These are phyloP conservation scores for Tritrichomonas foetus DNA, from an alignment of 208 protist species.

Conservation along the genomic window DNA sequence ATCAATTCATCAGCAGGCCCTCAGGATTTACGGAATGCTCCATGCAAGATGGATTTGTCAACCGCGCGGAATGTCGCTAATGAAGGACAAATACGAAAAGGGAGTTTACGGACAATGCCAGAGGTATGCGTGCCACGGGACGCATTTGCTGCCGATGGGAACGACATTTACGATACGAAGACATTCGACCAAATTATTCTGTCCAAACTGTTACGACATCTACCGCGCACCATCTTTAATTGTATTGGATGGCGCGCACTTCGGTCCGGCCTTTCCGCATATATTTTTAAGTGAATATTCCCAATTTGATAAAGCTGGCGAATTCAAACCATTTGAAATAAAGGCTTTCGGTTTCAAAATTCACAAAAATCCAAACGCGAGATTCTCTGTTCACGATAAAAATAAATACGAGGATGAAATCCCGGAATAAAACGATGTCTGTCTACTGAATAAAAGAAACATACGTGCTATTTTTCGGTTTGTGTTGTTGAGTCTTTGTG, in stretches of 20 bases:
- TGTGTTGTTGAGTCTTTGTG: too few relatives aligned
- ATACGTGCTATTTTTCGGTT: too few relatives aligned
- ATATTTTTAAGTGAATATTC: constrained; percentile 9
- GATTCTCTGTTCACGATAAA: not conserved
- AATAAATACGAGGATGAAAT: not conserved
- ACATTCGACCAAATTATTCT: not conserved
- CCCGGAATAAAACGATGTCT: too few relatives aligned
- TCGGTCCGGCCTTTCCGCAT: constrained; percentile 24
- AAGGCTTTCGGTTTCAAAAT: constrained; percentile 13
- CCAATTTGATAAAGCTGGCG: not conserved
- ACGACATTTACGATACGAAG: not conserved
- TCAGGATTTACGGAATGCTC: not conserved
- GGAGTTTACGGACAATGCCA: not conserved
- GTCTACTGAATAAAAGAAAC: too few relatives aligned
- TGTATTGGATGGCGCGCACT: not conserved
- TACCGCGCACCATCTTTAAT: not conserved
- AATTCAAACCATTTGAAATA: not conserved
- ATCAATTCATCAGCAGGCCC: not conserved
- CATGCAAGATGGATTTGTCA: constrained; percentile 11
- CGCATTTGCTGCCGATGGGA: not conserved
- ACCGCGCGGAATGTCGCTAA: not conserved
- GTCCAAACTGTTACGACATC: constrained; percentile 6
- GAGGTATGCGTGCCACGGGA: not conserved
- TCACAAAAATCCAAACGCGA: not conserved
- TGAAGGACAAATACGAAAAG: constrained; percentile 38